Conservation (phyloP, 2,329 filamentous ascomycete genomes). For the Macrophomina pseudophaseolina region DNA sequence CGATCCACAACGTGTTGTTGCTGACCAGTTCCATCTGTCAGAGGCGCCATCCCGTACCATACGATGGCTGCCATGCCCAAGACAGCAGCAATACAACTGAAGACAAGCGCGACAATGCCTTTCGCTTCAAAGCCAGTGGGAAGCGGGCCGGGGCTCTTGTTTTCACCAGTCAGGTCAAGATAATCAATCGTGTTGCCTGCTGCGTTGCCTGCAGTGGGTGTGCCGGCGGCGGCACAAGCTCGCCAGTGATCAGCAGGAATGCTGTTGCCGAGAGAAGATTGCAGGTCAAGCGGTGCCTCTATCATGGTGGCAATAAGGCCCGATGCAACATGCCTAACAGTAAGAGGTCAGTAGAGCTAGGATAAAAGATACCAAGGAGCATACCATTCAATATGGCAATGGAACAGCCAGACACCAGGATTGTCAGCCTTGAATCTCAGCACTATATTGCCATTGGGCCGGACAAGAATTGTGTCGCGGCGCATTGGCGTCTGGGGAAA, state of each 20-base stretch:
- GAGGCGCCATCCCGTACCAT: slow-evolving; percentile 64
- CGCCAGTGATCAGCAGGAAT: slow-evolving; percentile 68
- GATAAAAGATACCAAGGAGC: neutral
- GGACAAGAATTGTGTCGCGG: slow-evolving; percentile 60
- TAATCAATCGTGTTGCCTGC: slow-evolving; percentile 71
- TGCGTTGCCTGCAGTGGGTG: slow-evolving; percentile 70
- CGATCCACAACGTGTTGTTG: neutral
- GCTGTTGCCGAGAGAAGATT: slow-evolving; percentile 55
- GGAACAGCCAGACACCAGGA: slow-evolving; percentile 45
- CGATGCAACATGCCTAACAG: slow-evolving; percentile 53
- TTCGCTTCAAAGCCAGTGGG: slow-evolving; percentile 72
- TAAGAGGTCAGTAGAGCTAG: neutral
- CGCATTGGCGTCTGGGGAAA: slow-evolving; percentile 53
- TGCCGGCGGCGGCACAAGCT: slow-evolving; percentile 59
- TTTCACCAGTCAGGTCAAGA: slow-evolving; percentile 60
- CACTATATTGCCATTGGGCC: slow-evolving; percentile 60
- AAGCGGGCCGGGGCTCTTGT: slow-evolving; percentile 59
- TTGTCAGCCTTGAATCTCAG: slow-evolving; percentile 62
- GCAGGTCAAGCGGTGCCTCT: slow-evolving; percentile 59
- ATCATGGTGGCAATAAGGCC: slow-evolving; percentile 59
- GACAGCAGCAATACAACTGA: slow-evolving; percentile 71
- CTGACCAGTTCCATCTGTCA: slow-evolving; percentile 5
- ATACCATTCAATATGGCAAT: slow-evolving; percentile 35
- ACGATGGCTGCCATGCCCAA: slow-evolving; percentile 70
- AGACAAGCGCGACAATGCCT: slow-evolving; percentile 76